Evolutionary conservation across 495 filamentous ascomycete species (phyloP).

Genomic region (Penicillium diatomitis): DNA sequence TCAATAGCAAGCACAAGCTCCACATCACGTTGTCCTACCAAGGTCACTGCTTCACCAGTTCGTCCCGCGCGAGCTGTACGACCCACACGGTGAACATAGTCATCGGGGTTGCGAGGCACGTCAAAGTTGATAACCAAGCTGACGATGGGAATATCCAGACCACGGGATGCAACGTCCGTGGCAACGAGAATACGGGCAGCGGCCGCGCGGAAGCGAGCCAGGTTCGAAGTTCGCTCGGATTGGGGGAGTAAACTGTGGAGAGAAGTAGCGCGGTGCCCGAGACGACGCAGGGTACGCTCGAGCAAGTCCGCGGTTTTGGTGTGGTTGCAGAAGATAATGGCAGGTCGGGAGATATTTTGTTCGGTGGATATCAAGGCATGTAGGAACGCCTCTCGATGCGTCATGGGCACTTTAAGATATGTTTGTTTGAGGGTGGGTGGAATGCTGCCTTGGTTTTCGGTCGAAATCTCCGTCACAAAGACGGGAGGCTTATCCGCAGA

Average conservation of each 20-base stretch:
- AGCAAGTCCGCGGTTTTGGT: slow-evolving; percentile 82
- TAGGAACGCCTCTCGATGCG: slow-evolving; percentile 86
- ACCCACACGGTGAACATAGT: slow-evolving; percentile 94
- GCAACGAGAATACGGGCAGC: slow-evolving; percentile 87
- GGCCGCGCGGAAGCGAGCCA: slow-evolving; percentile 84
- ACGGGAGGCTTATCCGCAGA: slow-evolving; percentile 59
- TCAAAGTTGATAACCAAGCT: slow-evolving; percentile 90
- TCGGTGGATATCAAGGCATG: slow-evolving; percentile 81
- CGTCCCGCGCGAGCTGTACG: slow-evolving; percentile 88
- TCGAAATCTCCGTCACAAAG: slow-evolving; percentile 82
- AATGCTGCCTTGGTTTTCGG: slow-evolving; percentile 53
- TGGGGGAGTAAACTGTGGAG: slow-evolving; percentile 83
- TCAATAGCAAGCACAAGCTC: slow-evolving; percentile 82
- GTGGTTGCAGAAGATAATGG: slow-evolving; percentile 92
- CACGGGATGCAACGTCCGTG: slow-evolving; percentile 91
- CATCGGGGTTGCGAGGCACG: slow-evolving; percentile 88
- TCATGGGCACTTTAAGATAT: slow-evolving; percentile 79
- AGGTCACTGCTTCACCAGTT: slow-evolving; percentile 69
- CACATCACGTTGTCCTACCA: slow-evolving; percentile 89
- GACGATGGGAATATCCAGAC: slow-evolving; percentile 92
- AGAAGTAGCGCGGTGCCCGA: slow-evolving; percentile 83
- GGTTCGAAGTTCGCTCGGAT: slow-evolving; percentile 70
- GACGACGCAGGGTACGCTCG: slow-evolving; percentile 71
- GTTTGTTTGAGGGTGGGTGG: slow-evolving; percentile 73
- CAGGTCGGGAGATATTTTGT: slow-evolving; percentile 58